These are phyloP conservation scores for Selaginella tamariscina DNA, from an alignment of 75 land plant genomes.

Conservation along the genomic window DNA sequence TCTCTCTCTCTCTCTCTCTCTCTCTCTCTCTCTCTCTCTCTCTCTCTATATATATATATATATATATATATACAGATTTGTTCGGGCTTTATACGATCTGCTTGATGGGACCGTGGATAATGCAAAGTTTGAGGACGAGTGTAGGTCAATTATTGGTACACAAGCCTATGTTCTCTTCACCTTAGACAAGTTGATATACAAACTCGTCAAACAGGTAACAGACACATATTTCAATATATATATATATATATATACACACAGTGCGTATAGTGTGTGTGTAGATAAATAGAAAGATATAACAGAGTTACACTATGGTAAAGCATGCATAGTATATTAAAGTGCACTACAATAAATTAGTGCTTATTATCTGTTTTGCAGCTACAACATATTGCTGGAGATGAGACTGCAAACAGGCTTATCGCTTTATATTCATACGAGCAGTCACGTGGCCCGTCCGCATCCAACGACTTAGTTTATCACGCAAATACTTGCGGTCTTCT, in stretches of 20 bases:
- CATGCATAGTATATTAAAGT: too few relatives aligned
- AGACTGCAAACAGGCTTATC: not conserved
- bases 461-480: not conserved
- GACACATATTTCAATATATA: not conserved
- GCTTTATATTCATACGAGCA: not conserved
- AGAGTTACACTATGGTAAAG: too few relatives aligned
- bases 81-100: slow-evolving; percentile 50
- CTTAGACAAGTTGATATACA: slow-evolving; percentile 77
- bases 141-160: slow-evolving; percentile 91
- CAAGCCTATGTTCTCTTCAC: slow-evolving; percentile 95
- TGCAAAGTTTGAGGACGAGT: slow-evolving; percentile 95
- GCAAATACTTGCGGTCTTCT: slow-evolving; percentile 7
- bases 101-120: slow-evolving; percentile 90
- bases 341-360: too few relatives aligned
- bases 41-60: not conserved
- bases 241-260: not conserved
- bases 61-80: slow-evolving; percentile 38
- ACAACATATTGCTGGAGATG: not conserved
- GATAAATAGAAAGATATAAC: too few relatives aligned
- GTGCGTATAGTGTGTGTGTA: not conserved
- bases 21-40: too few relatives aligned
- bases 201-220: slow-evolving; percentile 81
- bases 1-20: too few relatives aligned
- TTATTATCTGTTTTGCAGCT: slow-evolving; percentile 1
- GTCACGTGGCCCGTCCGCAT: not conserved